phyloP scores from a whole-genome alignment of 2,329 filamentous ascomycete species.

The Calonectria naviculata region DNA sequence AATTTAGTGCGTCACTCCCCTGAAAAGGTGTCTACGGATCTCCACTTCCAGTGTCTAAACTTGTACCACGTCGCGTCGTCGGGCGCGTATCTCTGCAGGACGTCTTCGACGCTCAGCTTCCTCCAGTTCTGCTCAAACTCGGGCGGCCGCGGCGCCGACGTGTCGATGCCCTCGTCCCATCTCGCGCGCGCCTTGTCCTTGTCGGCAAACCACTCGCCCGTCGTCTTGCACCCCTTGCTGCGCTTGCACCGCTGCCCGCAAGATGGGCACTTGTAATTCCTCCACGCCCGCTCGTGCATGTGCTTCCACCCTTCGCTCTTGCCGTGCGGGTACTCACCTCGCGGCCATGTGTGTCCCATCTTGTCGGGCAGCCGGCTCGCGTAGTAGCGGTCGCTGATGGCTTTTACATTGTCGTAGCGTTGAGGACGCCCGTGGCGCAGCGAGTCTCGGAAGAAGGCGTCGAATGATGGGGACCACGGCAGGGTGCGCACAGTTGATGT shows the following conservation, averaged over 20 bases:
- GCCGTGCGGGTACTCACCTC: not conserved
- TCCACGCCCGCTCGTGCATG: not conserved
- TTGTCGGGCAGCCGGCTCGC: not conserved
- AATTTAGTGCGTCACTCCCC: not conserved
- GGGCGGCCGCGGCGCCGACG: not conserved
- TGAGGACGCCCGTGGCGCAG: not conserved
- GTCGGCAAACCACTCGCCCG: conserved; percentile 9
- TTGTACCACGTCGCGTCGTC: not conserved
- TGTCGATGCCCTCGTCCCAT: not conserved
- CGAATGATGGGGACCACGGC: not conserved
- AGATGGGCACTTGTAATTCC: conserved; percentile 15
- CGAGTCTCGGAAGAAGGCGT: not conserved
- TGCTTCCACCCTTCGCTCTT: not conserved
- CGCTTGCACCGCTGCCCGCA: conserved; percentile 20
- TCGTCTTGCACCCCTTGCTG: conserved; percentile 11
- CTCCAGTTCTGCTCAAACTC: not conserved
- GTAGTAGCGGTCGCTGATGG: not conserved
- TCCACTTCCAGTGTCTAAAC: not conserved
- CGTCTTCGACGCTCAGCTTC: not conserved
- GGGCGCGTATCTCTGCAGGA: not conserved
- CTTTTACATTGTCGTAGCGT: not conserved
- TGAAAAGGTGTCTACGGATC: not conserved
- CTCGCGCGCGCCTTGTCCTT: not conserved
- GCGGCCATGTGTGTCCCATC: not conserved
- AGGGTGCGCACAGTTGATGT: not conserved